Conservation (phyloP, 1,284 basidiomycete genomes). For the Ceratobasidium sp. region DNA sequence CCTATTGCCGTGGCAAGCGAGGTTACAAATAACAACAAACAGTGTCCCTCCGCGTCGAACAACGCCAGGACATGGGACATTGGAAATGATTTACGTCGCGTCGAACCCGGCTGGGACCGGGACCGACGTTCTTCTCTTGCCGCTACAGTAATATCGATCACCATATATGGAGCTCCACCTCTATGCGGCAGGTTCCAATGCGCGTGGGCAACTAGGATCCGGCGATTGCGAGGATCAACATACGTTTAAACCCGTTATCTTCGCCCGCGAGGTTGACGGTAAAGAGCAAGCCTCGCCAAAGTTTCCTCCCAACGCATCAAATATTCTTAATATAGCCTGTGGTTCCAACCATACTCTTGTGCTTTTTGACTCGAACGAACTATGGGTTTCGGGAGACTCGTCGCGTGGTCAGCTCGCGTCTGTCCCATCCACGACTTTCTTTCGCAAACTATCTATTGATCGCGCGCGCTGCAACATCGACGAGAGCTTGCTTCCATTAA, state of each 20-base stretch:
- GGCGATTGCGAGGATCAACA: constrained; percentile 65
- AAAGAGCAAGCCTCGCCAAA: constrained; percentile 39
- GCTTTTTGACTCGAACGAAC: constrained; percentile 53
- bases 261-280: constrained; percentile 44
- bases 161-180: too few relatives aligned
- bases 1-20: too few relatives aligned
- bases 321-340: constrained; percentile 58
- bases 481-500: background rate
- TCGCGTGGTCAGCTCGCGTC: background rate
- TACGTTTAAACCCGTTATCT: constrained; percentile 60
- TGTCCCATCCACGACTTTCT: constrained; percentile 6
- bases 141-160: too few relatives aligned
- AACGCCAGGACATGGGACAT: too few relatives aligned
- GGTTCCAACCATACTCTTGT: constrained; percentile 73
- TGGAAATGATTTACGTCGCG: too few relatives aligned
- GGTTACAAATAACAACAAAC: too few relatives aligned
- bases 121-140: too few relatives aligned
- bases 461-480: too few relatives aligned
- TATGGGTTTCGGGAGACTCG: constrained; percentile 75
- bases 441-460: constrained; percentile 8
- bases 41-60: too few relatives aligned
- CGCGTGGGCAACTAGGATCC: constrained; percentile 74
- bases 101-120: too few relatives aligned
- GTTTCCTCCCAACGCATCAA: constrained; percentile 16
- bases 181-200: constrained; percentile 76